Conservation (phyloP, 2,329 filamentous ascomycete genomes). For the Aureobasidium zeae region DNA sequence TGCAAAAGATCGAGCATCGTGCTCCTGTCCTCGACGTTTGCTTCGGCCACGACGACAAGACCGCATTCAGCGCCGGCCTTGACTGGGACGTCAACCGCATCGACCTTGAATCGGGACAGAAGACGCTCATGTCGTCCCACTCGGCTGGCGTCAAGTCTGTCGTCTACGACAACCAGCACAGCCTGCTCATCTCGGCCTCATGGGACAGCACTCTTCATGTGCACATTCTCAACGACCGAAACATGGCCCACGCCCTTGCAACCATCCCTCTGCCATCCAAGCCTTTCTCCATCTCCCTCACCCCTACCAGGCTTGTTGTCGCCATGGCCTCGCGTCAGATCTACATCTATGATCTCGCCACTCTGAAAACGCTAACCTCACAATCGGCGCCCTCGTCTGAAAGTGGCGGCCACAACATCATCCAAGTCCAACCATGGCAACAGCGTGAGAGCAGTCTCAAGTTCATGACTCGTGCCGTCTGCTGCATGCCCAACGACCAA, state of each 20-base stretch:
- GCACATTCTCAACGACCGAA: conserved; percentile 50
- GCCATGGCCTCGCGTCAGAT: conserved; percentile 92
- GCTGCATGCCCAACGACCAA: conserved; percentile 93
- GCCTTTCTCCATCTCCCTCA: conserved; percentile 72
- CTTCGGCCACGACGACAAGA: conserved; percentile 73
- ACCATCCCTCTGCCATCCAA: conserved; percentile 69
- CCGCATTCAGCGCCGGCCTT: conserved; percentile 77
- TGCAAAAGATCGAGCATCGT: conserved; percentile 68
- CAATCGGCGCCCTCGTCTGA: conserved; percentile 29
- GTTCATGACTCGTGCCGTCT: conserved; percentile 86
- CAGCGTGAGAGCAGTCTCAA: conserved; percentile 87
- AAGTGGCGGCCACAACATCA: conserved; percentile 25
- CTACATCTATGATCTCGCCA: conserved; percentile 81
- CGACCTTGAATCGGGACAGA: conserved; percentile 61
- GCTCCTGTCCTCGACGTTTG: conserved; percentile 86
- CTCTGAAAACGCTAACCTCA: conserved; percentile 50
- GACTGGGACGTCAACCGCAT: conserved; percentile 75
- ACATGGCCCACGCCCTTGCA: conserved; percentile 46
- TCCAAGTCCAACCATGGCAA: conserved; percentile 65
- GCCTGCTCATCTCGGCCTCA: conserved; percentile 75
- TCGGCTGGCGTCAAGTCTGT: conserved; percentile 70
- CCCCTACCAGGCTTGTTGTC: conserved; percentile 79
- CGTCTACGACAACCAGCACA: conserved; percentile 71
- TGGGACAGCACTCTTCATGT: conserved; percentile 91
- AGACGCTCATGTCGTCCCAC: conserved; percentile 71